Conservation (phyloP, 805 yeast species). For the Yamadazyma laniorum region DNA sequence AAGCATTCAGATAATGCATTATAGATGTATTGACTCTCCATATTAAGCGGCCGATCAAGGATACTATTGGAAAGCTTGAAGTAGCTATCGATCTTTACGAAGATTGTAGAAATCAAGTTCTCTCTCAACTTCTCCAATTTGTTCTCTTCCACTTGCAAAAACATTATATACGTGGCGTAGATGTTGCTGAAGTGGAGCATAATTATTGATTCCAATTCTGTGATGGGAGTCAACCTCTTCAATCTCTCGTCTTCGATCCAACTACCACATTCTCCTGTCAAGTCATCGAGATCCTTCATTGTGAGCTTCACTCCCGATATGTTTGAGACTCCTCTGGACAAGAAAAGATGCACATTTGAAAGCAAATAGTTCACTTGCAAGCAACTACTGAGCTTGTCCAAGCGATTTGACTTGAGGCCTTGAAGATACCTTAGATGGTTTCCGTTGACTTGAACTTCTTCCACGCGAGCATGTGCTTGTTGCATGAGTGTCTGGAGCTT, state of each 20-base stretch:
- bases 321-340: slow-evolving; percentile 22
- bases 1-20: slow-evolving; percentile 9
- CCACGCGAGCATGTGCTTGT: slow-evolving; percentile 10
- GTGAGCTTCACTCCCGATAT: slow-evolving; percentile 20
- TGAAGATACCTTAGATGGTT: slow-evolving; percentile 23
- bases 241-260: slow-evolving; percentile 24
- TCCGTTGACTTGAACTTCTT: slow-evolving; percentile 20
- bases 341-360: slow-evolving; percentile 21
- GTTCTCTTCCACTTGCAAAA: slow-evolving; percentile 36
- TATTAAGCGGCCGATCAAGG: not conserved
- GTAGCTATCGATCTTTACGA: slow-evolving; percentile 10
- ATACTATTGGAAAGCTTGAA: slow-evolving; percentile 8
- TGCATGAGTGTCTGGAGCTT: slow-evolving; percentile 8
- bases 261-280: slow-evolving; percentile 23
- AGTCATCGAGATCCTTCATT: slow-evolving; percentile 19
- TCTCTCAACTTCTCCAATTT: slow-evolving; percentile 11
- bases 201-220: slow-evolving; percentile 19
- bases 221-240: slow-evolving; percentile 12
- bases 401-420: slow-evolving; percentile 14
- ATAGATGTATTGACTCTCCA: slow-evolving; percentile 10
- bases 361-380: slow-evolving; percentile 29
- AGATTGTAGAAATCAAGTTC: slow-evolving; percentile 8
- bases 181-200: slow-evolving; percentile 29
- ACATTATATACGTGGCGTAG: slow-evolving; percentile 27
- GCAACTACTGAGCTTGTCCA: slow-evolving; percentile 18